These are phyloP conservation scores for Gossypium schwendimanii DNA, from an alignment of 441 rosid genomes.

Conservation along the genomic window DNA sequence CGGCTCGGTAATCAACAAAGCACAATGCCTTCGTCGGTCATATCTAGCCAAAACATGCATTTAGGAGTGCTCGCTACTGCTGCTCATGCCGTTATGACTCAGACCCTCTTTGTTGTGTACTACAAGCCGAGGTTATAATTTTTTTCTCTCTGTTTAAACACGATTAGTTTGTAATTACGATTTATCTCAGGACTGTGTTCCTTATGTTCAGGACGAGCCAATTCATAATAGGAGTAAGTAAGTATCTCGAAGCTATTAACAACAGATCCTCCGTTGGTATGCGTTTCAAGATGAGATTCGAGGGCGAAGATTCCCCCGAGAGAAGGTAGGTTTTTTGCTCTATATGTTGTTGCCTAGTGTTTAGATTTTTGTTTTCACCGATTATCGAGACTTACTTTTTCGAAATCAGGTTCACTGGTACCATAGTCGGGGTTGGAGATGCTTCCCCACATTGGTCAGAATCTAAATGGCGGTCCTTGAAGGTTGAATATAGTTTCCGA, in stretches of 20 bases:
- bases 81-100: conserved; percentile 77
- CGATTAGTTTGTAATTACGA: neutral
- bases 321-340: conserved; percentile 42
- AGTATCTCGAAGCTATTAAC: conserved; percentile 53
- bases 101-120: conserved; percentile 68
- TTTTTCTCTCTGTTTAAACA: neutral
- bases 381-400: neutral
- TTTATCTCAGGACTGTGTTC: neutral
- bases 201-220: conserved; percentile 59
- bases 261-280: conserved; percentile 59
- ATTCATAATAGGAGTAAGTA: conserved; percentile 69
- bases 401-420: conserved; percentile 61
- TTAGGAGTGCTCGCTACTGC: conserved; percentile 97
- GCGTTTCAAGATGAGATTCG: conserved; percentile 95
- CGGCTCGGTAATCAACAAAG: conserved; percentile 58
- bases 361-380: neutral
- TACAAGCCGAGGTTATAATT: conserved; percentile 75
- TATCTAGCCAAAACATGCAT: conserved; percentile 97
- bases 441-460: conserved; percentile 59
- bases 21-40: conserved; percentile 76
- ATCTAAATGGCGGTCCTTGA: conserved; percentile 80
- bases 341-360: neutral
- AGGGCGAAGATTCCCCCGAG: conserved; percentile 90
- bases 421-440: conserved; percentile 68
- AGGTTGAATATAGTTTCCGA: conserved; percentile 35